Base-by-base conservation (phyloP, 192 early-diverging fungal genomes). In the Rhizoclosmatium sp. region DNA sequence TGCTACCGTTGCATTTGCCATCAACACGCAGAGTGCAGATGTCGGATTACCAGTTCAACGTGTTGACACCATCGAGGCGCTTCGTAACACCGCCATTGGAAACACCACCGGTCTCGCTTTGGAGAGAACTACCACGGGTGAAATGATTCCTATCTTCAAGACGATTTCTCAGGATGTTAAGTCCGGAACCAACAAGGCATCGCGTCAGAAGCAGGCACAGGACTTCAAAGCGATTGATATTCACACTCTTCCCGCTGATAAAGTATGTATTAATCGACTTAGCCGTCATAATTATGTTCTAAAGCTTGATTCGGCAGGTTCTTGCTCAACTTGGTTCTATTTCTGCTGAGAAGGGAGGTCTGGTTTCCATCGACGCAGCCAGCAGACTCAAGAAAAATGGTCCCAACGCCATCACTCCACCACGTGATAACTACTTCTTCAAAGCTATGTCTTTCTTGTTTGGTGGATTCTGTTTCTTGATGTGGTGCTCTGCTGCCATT, bases 381-480 rank as follows among this genome's bases (percentile, higher is more conserved):
- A 42, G 47, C 46, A 46, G 65, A 44, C 75, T 76, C 62, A 76
- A 80, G 79, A n/a, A 40, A 40, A 72, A 80, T 39, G 79, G 79
- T n/a, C 72, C 72, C 58, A 80, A 80, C 79, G 65, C n/a, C 47
- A 64, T 80, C 59, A 80, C 59, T n/a, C 69, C 69, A 61, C 71
- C 71, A 44, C 40, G 12, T 0, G 58, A 74, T 12, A 59, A 21
- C 14, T 74, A 79, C 48, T 45, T 82, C 10, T 48, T 65, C 44
- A 83, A 83, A 2, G 56, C 60, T 56, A 19, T 83, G n/a, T 42
- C 59, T 14, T 83, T 82, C 59, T 49, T 64, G 7, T 83, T 83
- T 64, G 82, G 82, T 0, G 82, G 82, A 19, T 81, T 83, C 74
- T 82, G 81, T 71, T 41, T 65, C 4, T 59, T 83, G 7, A 83